phyloP scores from a whole-genome alignment of 805 yeast genomes.

The Candida chauliodis region DNA sequence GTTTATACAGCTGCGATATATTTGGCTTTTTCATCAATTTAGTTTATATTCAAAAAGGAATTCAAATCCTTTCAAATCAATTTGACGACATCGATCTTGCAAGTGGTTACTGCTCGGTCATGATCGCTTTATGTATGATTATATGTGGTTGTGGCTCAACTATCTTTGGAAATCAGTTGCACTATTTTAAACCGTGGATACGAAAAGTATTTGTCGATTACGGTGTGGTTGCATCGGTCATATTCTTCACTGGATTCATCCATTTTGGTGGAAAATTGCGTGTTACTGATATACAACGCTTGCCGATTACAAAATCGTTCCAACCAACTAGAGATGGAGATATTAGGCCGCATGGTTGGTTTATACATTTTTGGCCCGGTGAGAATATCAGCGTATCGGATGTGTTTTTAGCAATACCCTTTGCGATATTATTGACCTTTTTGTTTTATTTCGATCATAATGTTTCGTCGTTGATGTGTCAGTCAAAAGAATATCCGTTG shows the following conservation, averaged over 20 bases:
- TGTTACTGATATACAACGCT: conserved; percentile 51
- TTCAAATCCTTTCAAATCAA: conserved; percentile 74
- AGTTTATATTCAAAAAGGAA: conserved; percentile 86
- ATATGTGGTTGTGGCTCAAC: conserved; percentile 66
- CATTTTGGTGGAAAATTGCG: conserved; percentile 80
- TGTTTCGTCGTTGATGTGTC: conserved; percentile 90
- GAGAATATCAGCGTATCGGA: conserved; percentile 60
- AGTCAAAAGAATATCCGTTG: conserved; percentile 74
- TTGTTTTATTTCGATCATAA: conserved; percentile 94
- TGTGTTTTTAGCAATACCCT: conserved; percentile 87
- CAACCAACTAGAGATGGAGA: conserved; percentile 55
- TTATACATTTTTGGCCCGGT: conserved; percentile 67
- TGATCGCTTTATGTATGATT: conserved; percentile 71
- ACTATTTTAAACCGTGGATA: conserved; percentile 54
- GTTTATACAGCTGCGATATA: conserved; percentile 83
- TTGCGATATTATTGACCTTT: conserved; percentile 79
- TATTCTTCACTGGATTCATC: conserved; percentile 89
- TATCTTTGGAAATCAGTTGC: conserved; percentile 58
- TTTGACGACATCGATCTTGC: conserved; percentile 42
- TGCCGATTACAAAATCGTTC: conserved; percentile 72
- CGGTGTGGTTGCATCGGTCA: conserved; percentile 76
- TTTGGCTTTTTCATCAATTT: conserved; percentile 90
- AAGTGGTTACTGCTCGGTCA: conserved; percentile 71
- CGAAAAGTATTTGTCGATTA: conserved; percentile 81
- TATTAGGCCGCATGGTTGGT: conserved; percentile 62